These are phyloP conservation scores for Eucalyptus camaldulensis DNA, from an alignment of 345 rosid genomes.

Conservation along the genomic window DNA sequence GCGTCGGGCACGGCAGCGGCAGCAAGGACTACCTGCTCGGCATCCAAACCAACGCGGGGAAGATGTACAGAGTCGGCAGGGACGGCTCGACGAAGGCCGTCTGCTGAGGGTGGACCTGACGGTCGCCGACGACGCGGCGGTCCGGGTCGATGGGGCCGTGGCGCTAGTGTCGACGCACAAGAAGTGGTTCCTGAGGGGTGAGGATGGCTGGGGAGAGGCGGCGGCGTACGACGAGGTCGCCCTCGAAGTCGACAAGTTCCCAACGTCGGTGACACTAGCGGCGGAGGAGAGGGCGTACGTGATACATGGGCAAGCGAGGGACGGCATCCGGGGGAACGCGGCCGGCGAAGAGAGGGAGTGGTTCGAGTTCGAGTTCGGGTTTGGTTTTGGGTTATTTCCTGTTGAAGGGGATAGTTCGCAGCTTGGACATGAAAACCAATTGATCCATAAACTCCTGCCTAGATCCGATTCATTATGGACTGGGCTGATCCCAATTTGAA, in stretches of 20 bases:
- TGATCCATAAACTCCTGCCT: not conserved
- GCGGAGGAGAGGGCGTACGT: conserved; percentile 51
- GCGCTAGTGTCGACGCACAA: conserved; percentile 35
- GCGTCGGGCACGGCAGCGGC: conserved; percentile 47
- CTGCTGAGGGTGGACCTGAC: conserved; percentile 25
- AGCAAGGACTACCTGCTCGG: conserved; percentile 52
- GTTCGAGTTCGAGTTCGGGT: conserved; percentile 31
- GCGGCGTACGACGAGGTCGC: conserved; percentile 46
- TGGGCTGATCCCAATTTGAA: not conserved
- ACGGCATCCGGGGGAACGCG: conserved; percentile 22
- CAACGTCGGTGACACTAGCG: conserved; percentile 43
- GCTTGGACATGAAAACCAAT: not conserved
- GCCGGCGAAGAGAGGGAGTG: conserved; percentile 10
- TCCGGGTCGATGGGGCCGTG: conserved; percentile 43
- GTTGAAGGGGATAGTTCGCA: not conserved
- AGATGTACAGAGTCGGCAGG: conserved; percentile 56
- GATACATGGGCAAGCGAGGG: conserved; percentile 46
- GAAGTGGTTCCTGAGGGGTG: conserved; percentile 63
- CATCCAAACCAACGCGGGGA: conserved; percentile 65
- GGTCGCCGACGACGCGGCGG: conserved; percentile 42
- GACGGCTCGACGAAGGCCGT: conserved; percentile 46
- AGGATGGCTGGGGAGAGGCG: conserved; percentile 65
- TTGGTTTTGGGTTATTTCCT: not conserved
- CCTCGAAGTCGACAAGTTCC: conserved; percentile 37
- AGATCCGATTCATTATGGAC: not conserved